Evolutionary conservation across 2,329 filamentous ascomycete genomes (phyloP).

Genomic region (Thielaviopsis euricoi): DNA sequence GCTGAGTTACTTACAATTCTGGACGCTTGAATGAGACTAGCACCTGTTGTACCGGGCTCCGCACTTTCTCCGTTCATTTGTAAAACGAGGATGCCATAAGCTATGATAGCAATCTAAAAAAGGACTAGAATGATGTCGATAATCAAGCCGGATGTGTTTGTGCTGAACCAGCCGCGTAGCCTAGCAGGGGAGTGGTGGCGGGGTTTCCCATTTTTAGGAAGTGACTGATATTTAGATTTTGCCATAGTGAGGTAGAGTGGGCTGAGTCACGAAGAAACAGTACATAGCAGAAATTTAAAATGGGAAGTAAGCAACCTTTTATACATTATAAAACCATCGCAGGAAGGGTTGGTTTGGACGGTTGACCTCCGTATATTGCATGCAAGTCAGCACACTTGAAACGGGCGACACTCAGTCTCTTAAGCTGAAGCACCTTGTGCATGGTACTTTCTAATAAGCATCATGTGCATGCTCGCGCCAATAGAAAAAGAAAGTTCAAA

Average conservation of each 20-base stretch:
- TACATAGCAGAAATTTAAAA: no score
- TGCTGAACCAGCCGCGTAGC: not conserved
- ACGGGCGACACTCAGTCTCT: no score
- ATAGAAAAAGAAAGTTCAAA: no score
- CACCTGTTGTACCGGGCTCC: not conserved
- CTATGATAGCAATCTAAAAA: not conserved
- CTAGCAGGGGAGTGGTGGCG: not conserved
- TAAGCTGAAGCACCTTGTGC: no score
- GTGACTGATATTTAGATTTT: not conserved
- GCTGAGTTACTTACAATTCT: not conserved
- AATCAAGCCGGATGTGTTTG: not conserved
- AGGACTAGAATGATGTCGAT: not conserved
- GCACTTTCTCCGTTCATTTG: not conserved
- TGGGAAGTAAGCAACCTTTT: no score
- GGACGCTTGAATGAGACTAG: not conserved
- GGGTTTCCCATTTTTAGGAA: not conserved
- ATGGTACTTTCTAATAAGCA: no score
- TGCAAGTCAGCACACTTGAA: no score
- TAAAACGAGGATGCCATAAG: not conserved
- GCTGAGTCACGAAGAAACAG: not conserved
- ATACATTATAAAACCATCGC: no score
- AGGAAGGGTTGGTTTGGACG: no score
- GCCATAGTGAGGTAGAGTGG: not conserved
- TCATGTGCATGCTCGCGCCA: no score
- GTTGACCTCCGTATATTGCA: no score